A percentile compares a stretch with the other conserved stretches of the same genome.
phyloP scores from a whole-genome alignment of 1,284 basidiomycete genomes.

The Sporisorium scitamineum region DNA sequence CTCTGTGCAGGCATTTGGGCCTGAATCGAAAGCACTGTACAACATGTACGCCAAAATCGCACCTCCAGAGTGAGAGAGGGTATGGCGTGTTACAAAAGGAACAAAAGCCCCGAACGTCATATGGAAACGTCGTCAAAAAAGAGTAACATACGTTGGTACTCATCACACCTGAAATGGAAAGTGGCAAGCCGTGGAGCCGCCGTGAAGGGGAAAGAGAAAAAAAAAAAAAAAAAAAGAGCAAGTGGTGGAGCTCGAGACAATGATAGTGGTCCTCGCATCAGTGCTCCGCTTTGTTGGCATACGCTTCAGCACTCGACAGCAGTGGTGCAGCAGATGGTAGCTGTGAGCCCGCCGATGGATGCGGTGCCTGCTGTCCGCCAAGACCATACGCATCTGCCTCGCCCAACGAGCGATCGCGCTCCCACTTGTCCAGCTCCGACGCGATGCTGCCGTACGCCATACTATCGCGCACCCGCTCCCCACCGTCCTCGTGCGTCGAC shows the following conservation, averaged over 20 bases:
- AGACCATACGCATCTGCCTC: slow-evolving; percentile 23
- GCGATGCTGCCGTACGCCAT: slow-evolving; percentile 59
- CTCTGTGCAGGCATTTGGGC: not conserved
- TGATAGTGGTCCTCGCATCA: not conserved
- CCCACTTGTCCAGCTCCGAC: slow-evolving; percentile 65
- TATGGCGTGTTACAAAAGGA: slow-evolving; percentile 18
- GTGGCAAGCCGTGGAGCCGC: not conserved
- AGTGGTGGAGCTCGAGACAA: not conserved
- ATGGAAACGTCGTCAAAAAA: not conserved
- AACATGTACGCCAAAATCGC: slow-evolving; percentile 1
- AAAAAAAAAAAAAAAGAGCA: not conserved
- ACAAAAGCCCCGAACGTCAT: slow-evolving; percentile 1
- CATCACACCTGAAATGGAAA: not conserved
- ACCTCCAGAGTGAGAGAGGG: not conserved
- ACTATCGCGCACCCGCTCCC: slow-evolving; percentile 36
- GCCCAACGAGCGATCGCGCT: slow-evolving; percentile 38
- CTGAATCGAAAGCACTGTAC: not conserved
- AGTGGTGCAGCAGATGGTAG: slow-evolving; percentile 8
- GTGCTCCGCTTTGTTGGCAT: slow-evolving; percentile 27
- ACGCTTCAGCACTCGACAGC: slow-evolving; percentile 41
- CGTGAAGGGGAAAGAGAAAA: not conserved
- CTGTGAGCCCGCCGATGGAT: not conserved
- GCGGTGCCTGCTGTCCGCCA: not conserved
- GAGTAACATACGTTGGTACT: not conserved
- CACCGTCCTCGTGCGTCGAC: slow-evolving; percentile 46